Base-by-base conservation (phyloP, 148 eudicot genomes). In the Diospyros kaki region DNA sequence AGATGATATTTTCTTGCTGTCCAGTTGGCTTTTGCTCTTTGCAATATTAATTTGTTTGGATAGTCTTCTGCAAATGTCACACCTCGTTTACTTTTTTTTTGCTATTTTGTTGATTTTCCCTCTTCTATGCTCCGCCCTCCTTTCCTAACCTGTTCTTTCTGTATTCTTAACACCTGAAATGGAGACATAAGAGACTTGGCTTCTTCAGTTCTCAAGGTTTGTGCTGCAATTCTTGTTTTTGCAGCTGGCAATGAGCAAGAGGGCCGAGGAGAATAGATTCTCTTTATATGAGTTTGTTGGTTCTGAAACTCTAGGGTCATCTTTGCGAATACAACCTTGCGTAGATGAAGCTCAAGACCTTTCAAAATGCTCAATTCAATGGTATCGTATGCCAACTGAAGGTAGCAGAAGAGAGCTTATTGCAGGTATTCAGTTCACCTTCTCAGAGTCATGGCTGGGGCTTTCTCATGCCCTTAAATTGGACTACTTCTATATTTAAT, bases 311-410 rank as follows among this genome's bases (percentile, higher is more conserved):
- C 80, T 95, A 79, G 98, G 97, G 58, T 92, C 97, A 65, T 84
- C 90, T 81, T 81, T 95, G 73, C 80, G 83, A 72, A 78, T 95
- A 65, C 90, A 88, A 40, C 83, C 91, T 42, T 89, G 92, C 69
- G 83, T 90, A 18, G 84, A 85, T 72, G 90, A 84, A 51, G 91
- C 96, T 74, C 78, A 85, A 71, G 97, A 95, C 68, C 94, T 92
- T 68, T 80, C 92, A 61, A 90, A 87, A 78, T 92, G 97, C 74
- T 86, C 90, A 2, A 82, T 95, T 72, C 98, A 95, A 82, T 95
- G 98, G 98, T 95, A 82, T 75, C 96, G 98, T 74, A 73, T 92
- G 45, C 87, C 97, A 0, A 76, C 85, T 51, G 96, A 92, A 79
- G 88, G 96, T 72, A 91, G 86, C 81, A 86, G 89, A 69, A 92